Conservation (phyloP, 441 rosid genomes). For the Gossypium schwendimanii region DNA sequence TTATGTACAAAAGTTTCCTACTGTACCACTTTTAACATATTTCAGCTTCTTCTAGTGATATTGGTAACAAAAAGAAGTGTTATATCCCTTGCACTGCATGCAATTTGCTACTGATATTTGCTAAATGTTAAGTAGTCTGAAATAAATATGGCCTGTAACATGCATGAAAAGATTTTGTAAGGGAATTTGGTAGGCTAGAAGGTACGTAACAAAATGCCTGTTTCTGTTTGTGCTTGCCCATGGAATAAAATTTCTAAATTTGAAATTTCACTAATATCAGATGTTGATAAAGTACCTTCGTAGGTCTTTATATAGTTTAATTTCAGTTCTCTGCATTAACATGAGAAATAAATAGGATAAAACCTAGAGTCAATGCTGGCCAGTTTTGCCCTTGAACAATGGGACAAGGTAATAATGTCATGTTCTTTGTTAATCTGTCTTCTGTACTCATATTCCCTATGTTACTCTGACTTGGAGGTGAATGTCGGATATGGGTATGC, state of each 20-base stretch:
- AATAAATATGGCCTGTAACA: not conserved
- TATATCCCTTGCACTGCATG: not conserved
- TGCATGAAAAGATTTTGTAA: not conserved
- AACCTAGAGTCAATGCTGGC: not conserved
- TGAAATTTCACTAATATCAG: not conserved
- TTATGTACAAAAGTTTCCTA: not conserved
- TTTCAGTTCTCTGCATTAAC: not conserved
- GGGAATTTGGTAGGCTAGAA: not conserved
- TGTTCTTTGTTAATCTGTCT: not conserved
- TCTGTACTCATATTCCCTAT: not conserved
- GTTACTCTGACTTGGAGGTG: not conserved
- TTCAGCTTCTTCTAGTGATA: not conserved
- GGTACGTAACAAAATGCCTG: not conserved
- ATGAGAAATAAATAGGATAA: constrained; percentile 8
- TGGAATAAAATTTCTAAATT: constrained; percentile 6
- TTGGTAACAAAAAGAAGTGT: constrained; percentile 1
- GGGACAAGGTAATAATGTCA: not conserved
- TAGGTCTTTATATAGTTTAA: not conserved
- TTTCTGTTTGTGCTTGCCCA: not conserved
- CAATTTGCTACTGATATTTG: not conserved
- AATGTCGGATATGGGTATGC: too few relatives aligned
- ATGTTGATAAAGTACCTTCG: not conserved
- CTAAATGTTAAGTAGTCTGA: not conserved
- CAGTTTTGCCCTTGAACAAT: not conserved
- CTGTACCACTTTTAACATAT: not conserved